Base-by-base conservation (phyloP, 2,329 filamentous ascomycete genomes). In the Cladophialophora psammophila region DNA sequence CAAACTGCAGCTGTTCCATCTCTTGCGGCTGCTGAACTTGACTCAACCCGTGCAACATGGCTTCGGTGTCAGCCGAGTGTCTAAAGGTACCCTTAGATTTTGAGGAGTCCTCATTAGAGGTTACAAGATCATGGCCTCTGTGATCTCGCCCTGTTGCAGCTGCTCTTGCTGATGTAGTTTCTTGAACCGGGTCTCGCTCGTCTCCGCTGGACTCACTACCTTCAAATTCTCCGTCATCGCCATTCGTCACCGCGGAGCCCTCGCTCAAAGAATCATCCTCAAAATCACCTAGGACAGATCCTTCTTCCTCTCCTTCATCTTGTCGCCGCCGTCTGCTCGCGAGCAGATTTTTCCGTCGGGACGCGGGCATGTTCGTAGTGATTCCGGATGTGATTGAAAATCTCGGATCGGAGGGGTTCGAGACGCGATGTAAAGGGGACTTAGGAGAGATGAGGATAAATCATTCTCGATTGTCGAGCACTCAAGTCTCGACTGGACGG, bases 251-350 rank as follows among this genome's bases (percentile, higher is more conserved):
- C 26, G 82, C 78, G 12, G 87, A 89, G 42, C 81, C 84, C 75
- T 89, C 88, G 76, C 86, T 90, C 78, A 88, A 79, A 48, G 87
- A 89, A 75, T 89, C 87, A 72, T 88, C 86, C 59, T 85, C 84
- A 64, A 85, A 72, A 63, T 83, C 83, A 48, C 81, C 85, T 60
- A 80, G 81, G 67, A 85, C 66, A 53, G 80, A 82, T 57, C 78
- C 78, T 68, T 83, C 82, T 67, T 84, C 82, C 72, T 83, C 81
- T 57, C 80, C 82, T 66, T 83, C 82, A 68, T 84, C 82, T 65
- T 82, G 80, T 68, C 80, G 77, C 72, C 79, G 76, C 67, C 81
- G 77, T 70, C 59, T 61, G 72, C 81, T 82, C 57, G 79, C 76
- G 67, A 80, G 78, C 64, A 82, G 79, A 61, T 80, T 78, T 74